phyloP scores from a whole-genome alignment of 164 flowering plant genomes.

The Warburgia ugandensis region DNA sequence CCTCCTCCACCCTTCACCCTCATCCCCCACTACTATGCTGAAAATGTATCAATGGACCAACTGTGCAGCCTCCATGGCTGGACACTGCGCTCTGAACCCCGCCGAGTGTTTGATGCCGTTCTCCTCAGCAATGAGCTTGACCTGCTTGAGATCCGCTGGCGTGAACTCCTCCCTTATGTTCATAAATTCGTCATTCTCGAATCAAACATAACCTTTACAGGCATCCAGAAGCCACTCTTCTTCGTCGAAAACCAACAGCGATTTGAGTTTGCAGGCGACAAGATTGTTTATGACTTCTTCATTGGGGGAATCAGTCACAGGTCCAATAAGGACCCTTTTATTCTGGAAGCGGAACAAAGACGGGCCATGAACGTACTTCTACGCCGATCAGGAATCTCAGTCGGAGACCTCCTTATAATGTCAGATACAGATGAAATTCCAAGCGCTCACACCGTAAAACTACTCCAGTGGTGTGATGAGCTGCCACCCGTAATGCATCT shows the following conservation, averaged over 20 bases:
- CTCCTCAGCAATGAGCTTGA: slow-evolving; percentile 36
- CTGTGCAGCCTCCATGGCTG: slow-evolving; percentile 38
- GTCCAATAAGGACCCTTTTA: slow-evolving; percentile 8
- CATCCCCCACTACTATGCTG: slow-evolving; percentile 32
- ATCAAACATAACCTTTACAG: slow-evolving; percentile 33
- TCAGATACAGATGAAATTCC: slow-evolving; percentile 44
- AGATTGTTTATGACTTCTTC: slow-evolving; percentile 16
- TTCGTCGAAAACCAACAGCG: slow-evolving; percentile 17
- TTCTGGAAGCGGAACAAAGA: slow-evolving; percentile 20
- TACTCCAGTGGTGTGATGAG: slow-evolving; percentile 42
- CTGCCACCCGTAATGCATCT: slow-evolving; percentile 37
- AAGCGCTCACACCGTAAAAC: slow-evolving; percentile 32
- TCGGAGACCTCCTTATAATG: slow-evolving; percentile 37
- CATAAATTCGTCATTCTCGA: slow-evolving; percentile 26
- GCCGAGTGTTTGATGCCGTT: slow-evolving; percentile 27
- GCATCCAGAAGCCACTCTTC: slow-evolving; percentile 28
- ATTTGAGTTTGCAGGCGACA: slow-evolving; percentile 19
- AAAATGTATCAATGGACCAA: slow-evolving; percentile 21
- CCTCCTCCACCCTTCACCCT: slow-evolving; percentile 27
- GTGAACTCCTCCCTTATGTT: slow-evolving; percentile 24
- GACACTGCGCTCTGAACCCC: slow-evolving; percentile 24
- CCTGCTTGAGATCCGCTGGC: slow-evolving; percentile 30
- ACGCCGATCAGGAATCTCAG: slow-evolving; percentile 24
- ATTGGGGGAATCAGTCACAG: slow-evolving; percentile 4
- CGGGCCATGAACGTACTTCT: slow-evolving; percentile 24